Conservation (phyloP, 2,329 filamentous ascomycete species). For the Amylocarpus encephaloides region DNA sequence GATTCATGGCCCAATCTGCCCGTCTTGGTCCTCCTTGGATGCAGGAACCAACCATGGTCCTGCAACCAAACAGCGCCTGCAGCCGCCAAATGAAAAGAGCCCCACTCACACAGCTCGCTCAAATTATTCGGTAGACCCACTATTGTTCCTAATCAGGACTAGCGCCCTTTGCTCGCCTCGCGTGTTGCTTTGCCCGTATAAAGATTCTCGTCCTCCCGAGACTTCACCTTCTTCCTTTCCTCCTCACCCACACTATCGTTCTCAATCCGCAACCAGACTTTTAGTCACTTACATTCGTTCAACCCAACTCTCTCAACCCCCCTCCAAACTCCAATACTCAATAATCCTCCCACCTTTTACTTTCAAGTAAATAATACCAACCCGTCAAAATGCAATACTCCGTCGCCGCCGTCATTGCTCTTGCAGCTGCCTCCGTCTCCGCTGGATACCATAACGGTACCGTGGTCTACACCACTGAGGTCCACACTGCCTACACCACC, state of each 20-base stretch:
- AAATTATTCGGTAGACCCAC: too few relatives aligned
- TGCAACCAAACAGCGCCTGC: too few relatives aligned
- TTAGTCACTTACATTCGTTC: constrained; percentile 32
- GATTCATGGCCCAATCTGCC: too few relatives aligned
- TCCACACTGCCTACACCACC: constrained; percentile 43
- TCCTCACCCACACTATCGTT: constrained; percentile 15
- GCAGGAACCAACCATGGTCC: too few relatives aligned
- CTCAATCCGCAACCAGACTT: constrained; percentile 20
- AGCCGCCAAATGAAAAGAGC: too few relatives aligned
- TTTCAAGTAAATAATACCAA: constrained; percentile 25
- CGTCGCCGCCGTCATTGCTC: constrained; percentile 30
- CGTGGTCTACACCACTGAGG: constrained; percentile 43
- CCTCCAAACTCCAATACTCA: constrained; percentile 13
- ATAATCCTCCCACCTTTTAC: constrained; percentile 15
- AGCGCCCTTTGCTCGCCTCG: background rate
- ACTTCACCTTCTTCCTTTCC: constrained; percentile 2
- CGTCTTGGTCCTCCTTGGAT: too few relatives aligned
- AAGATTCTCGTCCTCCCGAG: constrained; percentile 10
- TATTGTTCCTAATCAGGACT: background rate
- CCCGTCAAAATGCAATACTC: constrained; percentile 36
- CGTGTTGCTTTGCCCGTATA: background rate
- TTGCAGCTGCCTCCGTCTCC: constrained; percentile 28
- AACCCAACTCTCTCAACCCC: constrained; percentile 15
- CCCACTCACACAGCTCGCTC: too few relatives aligned
- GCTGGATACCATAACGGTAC: constrained; percentile 26